These are phyloP conservation scores for Cutaneotrichosporon sp. DNA, from an alignment of 1,284 basidiomycete genomes.

Conservation along the genomic window DNA sequence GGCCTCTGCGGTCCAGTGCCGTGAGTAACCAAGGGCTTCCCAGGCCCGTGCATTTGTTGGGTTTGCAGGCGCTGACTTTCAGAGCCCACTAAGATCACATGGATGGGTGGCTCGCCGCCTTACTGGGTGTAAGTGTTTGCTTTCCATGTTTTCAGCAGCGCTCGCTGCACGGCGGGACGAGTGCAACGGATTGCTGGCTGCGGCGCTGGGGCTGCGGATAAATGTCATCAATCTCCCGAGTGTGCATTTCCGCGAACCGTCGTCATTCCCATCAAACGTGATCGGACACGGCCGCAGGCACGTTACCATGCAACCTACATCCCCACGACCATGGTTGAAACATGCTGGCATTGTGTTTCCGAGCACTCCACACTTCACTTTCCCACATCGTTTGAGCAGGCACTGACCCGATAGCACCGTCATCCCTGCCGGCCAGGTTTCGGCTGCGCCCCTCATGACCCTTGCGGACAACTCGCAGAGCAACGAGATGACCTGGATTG, in stretches of 20 bases:
- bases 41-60: background rate
- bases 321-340: no score
- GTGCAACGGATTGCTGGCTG: background rate
- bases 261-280: background rate
- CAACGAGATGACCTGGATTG: conserved; percentile 59
- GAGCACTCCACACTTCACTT: no score
- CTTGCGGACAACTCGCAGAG: conserved; percentile 29
- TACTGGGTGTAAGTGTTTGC: conserved; percentile 56
- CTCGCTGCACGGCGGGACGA: background rate
- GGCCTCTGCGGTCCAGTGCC: conserved; percentile 52
- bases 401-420: conserved; percentile 42
- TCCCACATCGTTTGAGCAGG: background rate
- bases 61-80: conserved; percentile 13
- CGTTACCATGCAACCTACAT: background rate
- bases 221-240: no score
- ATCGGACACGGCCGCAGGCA: background rate
- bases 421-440: conserved; percentile 63
- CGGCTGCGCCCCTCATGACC: conserved; percentile 56
- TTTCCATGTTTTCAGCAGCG: background rate
- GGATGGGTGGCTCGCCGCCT: conserved; percentile 57
- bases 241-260: background rate
- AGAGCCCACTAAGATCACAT: conserved; percentile 51
- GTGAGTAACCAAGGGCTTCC: conserved; percentile 22
- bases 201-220: background rate
- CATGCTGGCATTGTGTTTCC: no score